Evolutionary conservation across 2,329 filamentous ascomycete genomes (phyloP), one percentile per base, ranked within the genome.

Genomic region (Diaporthe velutina): DNA sequence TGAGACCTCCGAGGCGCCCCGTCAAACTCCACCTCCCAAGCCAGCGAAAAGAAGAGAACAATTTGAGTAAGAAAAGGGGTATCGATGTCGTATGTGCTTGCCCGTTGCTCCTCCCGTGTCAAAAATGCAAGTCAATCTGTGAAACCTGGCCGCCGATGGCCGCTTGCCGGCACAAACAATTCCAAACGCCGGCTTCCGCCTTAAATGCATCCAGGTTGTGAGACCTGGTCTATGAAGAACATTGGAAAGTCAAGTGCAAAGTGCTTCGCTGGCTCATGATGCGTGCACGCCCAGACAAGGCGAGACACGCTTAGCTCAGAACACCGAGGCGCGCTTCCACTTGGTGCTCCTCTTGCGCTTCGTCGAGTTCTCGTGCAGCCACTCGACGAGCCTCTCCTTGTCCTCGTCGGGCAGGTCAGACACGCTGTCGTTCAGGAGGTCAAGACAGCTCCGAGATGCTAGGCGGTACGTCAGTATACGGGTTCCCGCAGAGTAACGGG

Each of bases 371-470:
- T 73, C 73, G 35, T 73, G 70, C 33, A 76, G 52, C 75, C 75
- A 79, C 1, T 77, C 77, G 9, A 77, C 78, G 4, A 82, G 74
- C 35, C 78, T 78, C 35, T 73, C 76, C 68, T 77, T 79, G 22
- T 77, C 78, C 13, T 81, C 79, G 6, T 78, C 79, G 28, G 79
- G 76, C 22, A 82, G 76, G 30, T 77, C 73, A 30, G 76, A 75
- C 22, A 82, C 79, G 73, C 80, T 80, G 70, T 83, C 81, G 64
- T 83, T 82, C 35, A 83, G 76, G 15, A 83, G 77, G 38, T 82
- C 79, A 2, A 83, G 79, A 48, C 81, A 82, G 3, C 79, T 79
- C 1, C 80, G 78, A 0, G 81, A 79, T 19, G 81, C 80, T 82
- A 30, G 6, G 42, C 5, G 9, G 15, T 7, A 19, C 7, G n/a